A percentile compares a stretch with the other conserved stretches of the same genome.
These are phyloP conservation scores for Colletotrichum sp. DNA, from an alignment of 2,329 filamentous ascomycete genomes.

Conservation along the genomic window DNA sequence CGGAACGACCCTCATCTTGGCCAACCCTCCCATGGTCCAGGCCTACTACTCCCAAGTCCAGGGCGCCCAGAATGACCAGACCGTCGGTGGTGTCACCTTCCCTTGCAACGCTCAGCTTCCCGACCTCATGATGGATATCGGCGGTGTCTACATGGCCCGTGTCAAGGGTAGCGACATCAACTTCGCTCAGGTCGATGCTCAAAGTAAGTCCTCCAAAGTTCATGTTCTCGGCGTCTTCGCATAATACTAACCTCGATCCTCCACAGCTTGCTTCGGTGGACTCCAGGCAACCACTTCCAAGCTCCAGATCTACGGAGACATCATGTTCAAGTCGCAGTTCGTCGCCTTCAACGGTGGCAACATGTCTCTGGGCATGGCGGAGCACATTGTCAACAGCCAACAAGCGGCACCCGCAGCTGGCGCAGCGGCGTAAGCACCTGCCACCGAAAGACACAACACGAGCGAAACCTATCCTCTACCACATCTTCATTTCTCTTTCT, in stretches of 20 bases:
- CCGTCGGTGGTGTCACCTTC: constrained; percentile 50
- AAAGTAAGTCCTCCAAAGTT: constrained; percentile 47
- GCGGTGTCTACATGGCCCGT: constrained; percentile 60
- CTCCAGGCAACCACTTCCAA: constrained; percentile 63
- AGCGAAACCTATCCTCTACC: not conserved
- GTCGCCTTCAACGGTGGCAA: constrained; percentile 63
- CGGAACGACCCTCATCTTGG: constrained; percentile 68
- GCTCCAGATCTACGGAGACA: constrained; percentile 68
- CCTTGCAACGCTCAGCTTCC: constrained; percentile 52
- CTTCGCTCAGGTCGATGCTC: constrained; percentile 55
- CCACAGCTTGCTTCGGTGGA: constrained; percentile 68
- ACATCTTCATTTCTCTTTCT: not conserved
- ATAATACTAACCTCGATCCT: not conserved
- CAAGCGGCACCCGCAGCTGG: not conserved
- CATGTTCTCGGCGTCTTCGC: not conserved
- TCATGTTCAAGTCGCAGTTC: constrained; percentile 67
- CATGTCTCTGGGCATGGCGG: constrained; percentile 57
- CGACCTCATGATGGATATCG: constrained; percentile 60
- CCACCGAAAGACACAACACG: not conserved
- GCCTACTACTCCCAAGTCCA: constrained; percentile 53
- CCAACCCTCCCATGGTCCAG: constrained; percentile 55
- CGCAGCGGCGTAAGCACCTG: constrained; percentile 20
- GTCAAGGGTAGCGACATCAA: constrained; percentile 59
- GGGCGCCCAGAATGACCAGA: constrained; percentile 43
- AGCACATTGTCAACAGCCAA: constrained; percentile 16